A percentile compares a stretch with the other conserved stretches of the same genome.
phyloP scores from a whole-genome alignment of 768 basidiomycete species.

The Mycena chlorophos region DNA sequence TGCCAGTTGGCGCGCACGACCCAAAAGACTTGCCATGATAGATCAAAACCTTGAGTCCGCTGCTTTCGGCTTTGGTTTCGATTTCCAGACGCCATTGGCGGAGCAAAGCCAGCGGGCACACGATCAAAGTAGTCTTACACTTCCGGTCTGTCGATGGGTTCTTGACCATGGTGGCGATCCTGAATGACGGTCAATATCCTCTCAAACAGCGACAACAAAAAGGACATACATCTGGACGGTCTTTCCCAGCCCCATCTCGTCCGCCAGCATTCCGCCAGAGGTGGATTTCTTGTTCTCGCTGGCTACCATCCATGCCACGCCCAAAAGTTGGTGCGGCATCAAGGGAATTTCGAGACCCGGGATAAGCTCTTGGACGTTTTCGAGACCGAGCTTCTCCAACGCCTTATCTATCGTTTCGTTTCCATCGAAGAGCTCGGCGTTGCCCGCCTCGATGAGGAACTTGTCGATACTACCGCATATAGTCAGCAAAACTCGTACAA shows the following conservation, averaged over 20 bases:
- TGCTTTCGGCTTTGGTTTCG: slow-evolving; percentile 1
- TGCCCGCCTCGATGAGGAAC: slow-evolving; percentile 56
- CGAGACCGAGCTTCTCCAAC: slow-evolving; percentile 52
- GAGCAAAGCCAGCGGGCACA: slow-evolving; percentile 50
- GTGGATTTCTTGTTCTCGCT: slow-evolving; percentile 39
- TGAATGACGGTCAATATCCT: slow-evolving; percentile 20
- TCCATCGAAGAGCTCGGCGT: slow-evolving; percentile 58
- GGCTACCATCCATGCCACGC: slow-evolving; percentile 62
- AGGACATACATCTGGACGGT: slow-evolving; percentile 49
- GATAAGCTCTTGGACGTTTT: slow-evolving; percentile 44
- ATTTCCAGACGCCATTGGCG: slow-evolving; percentile 67
- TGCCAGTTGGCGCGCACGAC: slow-evolving; percentile 26
- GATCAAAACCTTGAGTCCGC: background rate
- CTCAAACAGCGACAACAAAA: too few species aligned
- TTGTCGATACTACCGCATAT: slow-evolving; percentile 48
- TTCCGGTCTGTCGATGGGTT: slow-evolving; percentile 51
- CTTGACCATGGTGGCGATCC: slow-evolving; percentile 59
- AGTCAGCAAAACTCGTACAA: slow-evolving; percentile 3
- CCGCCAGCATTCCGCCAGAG: slow-evolving; percentile 52
- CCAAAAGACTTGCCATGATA: background rate
- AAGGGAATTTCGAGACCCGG: slow-evolving; percentile 61
- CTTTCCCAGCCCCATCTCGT: slow-evolving; percentile 46
- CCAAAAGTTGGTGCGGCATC: slow-evolving; percentile 71
- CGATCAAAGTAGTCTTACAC: slow-evolving; percentile 65
- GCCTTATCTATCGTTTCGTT: slow-evolving; percentile 61